Conservation (phyloP, 306 rosid species). For the Glycyrrhiza uralensis region DNA sequence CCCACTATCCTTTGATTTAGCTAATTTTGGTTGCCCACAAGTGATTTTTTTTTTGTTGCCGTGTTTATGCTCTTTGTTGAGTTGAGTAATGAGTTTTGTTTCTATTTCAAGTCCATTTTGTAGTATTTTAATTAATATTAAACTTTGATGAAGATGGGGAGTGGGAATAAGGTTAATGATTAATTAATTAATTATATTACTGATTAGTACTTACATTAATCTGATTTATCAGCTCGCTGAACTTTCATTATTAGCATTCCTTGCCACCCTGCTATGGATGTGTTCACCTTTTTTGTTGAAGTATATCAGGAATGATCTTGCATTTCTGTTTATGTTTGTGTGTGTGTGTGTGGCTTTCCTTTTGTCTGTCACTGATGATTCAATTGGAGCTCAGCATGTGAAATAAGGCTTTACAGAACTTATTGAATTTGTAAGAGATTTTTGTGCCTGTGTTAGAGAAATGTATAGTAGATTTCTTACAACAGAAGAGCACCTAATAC, state of each 20-base stretch:
- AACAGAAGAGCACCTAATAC: neutral
- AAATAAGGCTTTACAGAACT: neutral
- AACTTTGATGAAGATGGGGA: neutral
- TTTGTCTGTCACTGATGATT: neutral
- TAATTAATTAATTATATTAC: neutral
- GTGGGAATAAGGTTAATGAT: neutral
- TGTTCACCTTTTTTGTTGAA: constrained; percentile 1
- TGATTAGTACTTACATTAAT: neutral
- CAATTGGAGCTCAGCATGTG: neutral
- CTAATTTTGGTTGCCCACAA: constrained; percentile 2
- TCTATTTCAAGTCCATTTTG: neutral
- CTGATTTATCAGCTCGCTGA: neutral
- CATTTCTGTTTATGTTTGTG: constrained; percentile 12
- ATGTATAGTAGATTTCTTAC: neutral
- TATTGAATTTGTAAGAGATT: neutral
- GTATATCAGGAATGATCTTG: neutral
- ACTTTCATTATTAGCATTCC: neutral
- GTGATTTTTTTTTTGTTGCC: neutral
- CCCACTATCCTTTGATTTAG: neutral
- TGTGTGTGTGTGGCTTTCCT: constrained; percentile 9
- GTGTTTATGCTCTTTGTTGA: neutral
- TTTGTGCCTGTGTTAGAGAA: neutral
- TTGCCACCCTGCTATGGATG: neutral
- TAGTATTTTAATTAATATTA: neutral
- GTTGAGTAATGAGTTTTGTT: neutral